phyloP scores from a whole-genome alignment of 1,284 basidiomycete species.

The Sutorius eximius region DNA sequence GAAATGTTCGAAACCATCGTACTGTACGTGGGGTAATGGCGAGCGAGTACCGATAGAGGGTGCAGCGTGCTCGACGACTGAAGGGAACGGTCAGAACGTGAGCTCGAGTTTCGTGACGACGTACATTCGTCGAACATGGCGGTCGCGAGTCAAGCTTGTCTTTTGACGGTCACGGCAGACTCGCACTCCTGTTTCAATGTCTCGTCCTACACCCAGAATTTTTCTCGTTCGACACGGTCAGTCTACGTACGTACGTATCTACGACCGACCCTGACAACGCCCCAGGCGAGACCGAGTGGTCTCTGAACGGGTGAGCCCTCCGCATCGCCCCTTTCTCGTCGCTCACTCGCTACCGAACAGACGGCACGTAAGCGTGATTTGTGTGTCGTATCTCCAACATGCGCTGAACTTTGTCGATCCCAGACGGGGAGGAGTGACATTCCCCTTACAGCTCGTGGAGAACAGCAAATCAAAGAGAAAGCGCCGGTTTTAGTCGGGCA shows the following conservation, averaged over 20 bases:
- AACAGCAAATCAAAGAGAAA: slow-evolving; percentile 66
- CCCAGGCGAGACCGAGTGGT: slow-evolving; percentile 92
- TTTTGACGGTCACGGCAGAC: neutral
- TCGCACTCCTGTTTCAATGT: slow-evolving; percentile 18
- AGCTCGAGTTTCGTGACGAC: slow-evolving; percentile 28
- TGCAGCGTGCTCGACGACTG: slow-evolving; percentile 84
- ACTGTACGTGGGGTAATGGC: slow-evolving; percentile 63
- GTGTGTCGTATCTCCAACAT: neutral
- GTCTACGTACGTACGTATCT: neutral
- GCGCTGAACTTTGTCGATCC: neutral
- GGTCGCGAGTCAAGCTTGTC: slow-evolving; percentile 4
- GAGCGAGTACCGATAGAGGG: slow-evolving; percentile 46
- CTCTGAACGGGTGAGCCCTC: slow-evolving; percentile 69
- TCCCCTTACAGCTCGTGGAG: slow-evolving; percentile 81
- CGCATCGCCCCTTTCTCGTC: neutral
- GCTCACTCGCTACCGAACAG: slow-evolving; percentile 38
- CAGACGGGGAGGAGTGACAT: slow-evolving; percentile 90
- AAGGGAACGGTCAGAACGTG: slow-evolving; percentile 4
- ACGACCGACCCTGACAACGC: neutral
- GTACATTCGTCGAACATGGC: slow-evolving; percentile 86
- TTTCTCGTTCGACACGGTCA: slow-evolving; percentile 78
- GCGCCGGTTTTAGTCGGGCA: slow-evolving; percentile 71
- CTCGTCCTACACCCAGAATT: slow-evolving; percentile 67
- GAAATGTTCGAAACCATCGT: slow-evolving; percentile 84
- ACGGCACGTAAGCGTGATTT: slow-evolving; percentile 61